Evolutionary conservation across 2,329 filamentous ascomycete species (phyloP).

Genomic region (Trichophyton schoenleinii): DNA sequence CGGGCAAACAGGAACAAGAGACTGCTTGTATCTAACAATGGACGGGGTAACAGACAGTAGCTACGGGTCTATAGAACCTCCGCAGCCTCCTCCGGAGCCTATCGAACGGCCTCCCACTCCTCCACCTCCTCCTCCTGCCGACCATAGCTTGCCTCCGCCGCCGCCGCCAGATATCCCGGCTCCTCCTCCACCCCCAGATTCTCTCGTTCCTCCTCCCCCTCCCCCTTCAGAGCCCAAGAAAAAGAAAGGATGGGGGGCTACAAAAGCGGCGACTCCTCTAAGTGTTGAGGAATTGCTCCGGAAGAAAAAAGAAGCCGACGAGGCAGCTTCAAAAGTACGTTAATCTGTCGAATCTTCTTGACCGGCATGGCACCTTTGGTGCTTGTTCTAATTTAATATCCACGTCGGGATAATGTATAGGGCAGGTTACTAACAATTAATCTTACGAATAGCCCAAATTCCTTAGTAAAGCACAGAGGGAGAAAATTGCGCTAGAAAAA

Average conservation of each 20-base stretch:
- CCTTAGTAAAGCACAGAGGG: conserved; percentile 68
- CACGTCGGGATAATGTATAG: not conserved
- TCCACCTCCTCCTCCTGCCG: conserved; percentile 30
- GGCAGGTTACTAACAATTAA: conserved; percentile 11
- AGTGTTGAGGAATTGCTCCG: conserved; percentile 76
- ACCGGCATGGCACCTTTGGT: not conserved
- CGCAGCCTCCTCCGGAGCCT: conserved; percentile 27
- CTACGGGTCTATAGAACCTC: conserved; percentile 16
- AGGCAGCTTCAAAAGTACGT: conserved; percentile 61
- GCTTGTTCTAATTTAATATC: not conserved
- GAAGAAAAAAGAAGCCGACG: conserved; percentile 76
- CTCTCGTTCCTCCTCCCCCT: conserved; percentile 27
- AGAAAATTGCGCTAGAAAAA: conserved; percentile 67
- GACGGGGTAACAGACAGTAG: conserved; percentile 23
- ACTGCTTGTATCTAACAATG: conserved; percentile 19
- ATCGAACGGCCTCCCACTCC: conserved; percentile 28
- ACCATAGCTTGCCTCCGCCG: conserved; percentile 31
- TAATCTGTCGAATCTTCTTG: not conserved
- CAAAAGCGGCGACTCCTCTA: conserved; percentile 40
- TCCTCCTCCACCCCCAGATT: conserved; percentile 26
- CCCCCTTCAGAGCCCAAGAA: conserved; percentile 34
- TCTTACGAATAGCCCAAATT: conserved; percentile 54
- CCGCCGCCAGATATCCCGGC: conserved; percentile 29
- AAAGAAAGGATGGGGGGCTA: conserved; percentile 41
- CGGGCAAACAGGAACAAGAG: not conserved